Base-by-base conservation (phyloP, 495 filamentous ascomycete species). In the Trichoderma asperelloides region DNA sequence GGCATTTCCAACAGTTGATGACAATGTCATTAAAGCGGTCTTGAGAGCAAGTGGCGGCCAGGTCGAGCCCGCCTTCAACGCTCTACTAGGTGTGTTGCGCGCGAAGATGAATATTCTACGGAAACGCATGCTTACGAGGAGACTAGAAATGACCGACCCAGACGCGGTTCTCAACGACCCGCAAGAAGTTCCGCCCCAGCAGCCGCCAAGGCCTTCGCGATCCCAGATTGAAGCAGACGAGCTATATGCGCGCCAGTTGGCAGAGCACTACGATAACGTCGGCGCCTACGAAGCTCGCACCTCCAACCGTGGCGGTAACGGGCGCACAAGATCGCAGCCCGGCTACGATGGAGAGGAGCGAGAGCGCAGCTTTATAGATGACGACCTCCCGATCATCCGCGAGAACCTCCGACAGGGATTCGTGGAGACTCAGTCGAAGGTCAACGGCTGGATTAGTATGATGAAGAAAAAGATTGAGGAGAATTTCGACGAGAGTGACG, bases 321-420 rank as follows among this genome's bases (percentile, higher is more conserved):
- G 74, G 8, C 77, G 74, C 15, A 69, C 71, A 21, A 73, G 78
- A 67, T 78, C 84, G 76, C 77, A 85, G 78, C 79, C 78, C 6
- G 78, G 78, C 18, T 69, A 78, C 28, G 76, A 74, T 60, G 81
- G 77, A 41, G 82, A 74, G 71, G 81, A 75, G 73, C 75, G 77
- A 43, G 84, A 87, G 69, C 91, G 89, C 72, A 96, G 86, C 79
- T 97, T 97, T 74, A 87, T 98, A 74, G 94, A 98, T 75, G 95
- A 98, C 73, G 95, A 98, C 71, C 83, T 98, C 57, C 95, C 95
- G 3, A 88, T 93, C 62, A 97, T 98, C 75, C 89, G 88, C 68
- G 91, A 96, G 72, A 97, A 96, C 69, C 85, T 98, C 69, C 90
- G 88, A 71, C 96, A 98, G 78, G 95, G 95, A 1, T 98, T 98